Conservation (phyloP, 148 eudicot species). For the Spergularia marina region DNA sequence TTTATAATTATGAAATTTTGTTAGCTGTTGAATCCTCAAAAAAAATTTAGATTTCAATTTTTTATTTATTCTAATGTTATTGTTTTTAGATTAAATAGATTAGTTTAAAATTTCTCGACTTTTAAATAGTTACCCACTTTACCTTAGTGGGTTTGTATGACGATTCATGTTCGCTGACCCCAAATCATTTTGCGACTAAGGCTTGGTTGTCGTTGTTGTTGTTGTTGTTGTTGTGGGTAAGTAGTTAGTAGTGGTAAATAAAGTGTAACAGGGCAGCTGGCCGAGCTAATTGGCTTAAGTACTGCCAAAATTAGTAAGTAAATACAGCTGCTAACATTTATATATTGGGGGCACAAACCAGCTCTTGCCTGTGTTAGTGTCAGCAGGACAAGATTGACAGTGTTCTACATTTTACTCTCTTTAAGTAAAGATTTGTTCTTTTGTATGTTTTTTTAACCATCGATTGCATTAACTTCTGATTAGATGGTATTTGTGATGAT, state of each 20-base stretch:
- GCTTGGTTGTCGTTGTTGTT: too few species aligned
- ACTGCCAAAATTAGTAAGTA: conserved; percentile 40
- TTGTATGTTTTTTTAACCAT: background rate
- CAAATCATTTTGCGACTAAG: too few species aligned
- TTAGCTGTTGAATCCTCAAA: background rate
- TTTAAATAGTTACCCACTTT: too few species aligned
- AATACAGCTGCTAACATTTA: conserved; percentile 31
- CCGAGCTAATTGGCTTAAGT: conserved; percentile 46
- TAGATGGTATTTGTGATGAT: background rate
- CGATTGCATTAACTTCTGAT: background rate
- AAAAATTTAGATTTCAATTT: background rate
- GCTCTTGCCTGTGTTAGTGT: conserved; percentile 41
- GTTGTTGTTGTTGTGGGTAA: too few species aligned
- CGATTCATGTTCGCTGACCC: too few species aligned
- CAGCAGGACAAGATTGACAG: conserved; percentile 34
- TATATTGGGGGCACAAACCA: conserved; percentile 30
- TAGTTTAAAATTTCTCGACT: too few species aligned
- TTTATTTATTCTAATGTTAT: background rate
- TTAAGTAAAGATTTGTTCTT: background rate
- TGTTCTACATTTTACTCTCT: conserved; percentile 25
- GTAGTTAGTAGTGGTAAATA: too few species aligned
- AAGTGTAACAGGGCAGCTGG: conserved; percentile 35
- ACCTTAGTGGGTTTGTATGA: too few species aligned
- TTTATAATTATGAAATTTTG: background rate
- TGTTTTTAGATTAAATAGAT: too few species aligned